Conservation (phyloP, 2,329 filamentous ascomycete genomes). For the Colletotrichum spinosum region DNA sequence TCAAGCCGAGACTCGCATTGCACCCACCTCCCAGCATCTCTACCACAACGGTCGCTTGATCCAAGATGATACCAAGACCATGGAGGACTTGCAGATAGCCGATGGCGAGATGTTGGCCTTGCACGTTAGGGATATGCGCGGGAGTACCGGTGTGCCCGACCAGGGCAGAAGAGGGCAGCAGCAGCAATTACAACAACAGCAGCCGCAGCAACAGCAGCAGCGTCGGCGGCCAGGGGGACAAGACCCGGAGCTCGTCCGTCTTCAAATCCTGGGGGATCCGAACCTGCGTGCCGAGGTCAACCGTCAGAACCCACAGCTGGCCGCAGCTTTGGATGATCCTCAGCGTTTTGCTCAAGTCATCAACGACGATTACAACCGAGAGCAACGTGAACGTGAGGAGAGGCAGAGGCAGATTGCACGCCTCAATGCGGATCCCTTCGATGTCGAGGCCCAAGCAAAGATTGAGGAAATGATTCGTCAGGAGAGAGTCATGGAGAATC, state of each 20-base stretch:
- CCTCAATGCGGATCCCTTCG: slow-evolving; percentile 94
- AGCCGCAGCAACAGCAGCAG: slow-evolving; percentile 43
- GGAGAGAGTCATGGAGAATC: slow-evolving; percentile 92
- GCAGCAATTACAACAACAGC: slow-evolving; percentile 44
- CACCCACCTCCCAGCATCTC: slow-evolving; percentile 80
- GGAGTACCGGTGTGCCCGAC: slow-evolving; percentile 55
- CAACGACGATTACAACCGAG: slow-evolving; percentile 73
- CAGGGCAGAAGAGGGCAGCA: slow-evolving; percentile 51
- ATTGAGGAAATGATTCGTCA: slow-evolving; percentile 98
- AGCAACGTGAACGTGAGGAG: slow-evolving; percentile 78
- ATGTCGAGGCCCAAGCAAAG: slow-evolving; percentile 87
- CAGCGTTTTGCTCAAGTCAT: slow-evolving; percentile 81
- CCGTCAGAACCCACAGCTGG: slow-evolving; percentile 80
- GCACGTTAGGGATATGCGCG: slow-evolving; percentile 75
- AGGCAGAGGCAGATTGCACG: slow-evolving; percentile 85
- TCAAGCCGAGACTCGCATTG: slow-evolving; percentile 83
- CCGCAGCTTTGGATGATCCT: slow-evolving; percentile 79
- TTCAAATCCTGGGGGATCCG: slow-evolving; percentile 85
- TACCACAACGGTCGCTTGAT: slow-evolving; percentile 91
- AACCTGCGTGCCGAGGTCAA: slow-evolving; percentile 77
- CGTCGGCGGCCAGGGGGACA: slow-evolving; percentile 52
- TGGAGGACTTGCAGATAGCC: slow-evolving; percentile 82
- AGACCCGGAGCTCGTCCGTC: slow-evolving; percentile 84
- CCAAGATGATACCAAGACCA: slow-evolving; percentile 78
- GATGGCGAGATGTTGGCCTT: slow-evolving; percentile 95